Evolutionary conservation across 805 yeast genomes (phyloP).

Genomic region (Metschnikowia reukaufii): DNA sequence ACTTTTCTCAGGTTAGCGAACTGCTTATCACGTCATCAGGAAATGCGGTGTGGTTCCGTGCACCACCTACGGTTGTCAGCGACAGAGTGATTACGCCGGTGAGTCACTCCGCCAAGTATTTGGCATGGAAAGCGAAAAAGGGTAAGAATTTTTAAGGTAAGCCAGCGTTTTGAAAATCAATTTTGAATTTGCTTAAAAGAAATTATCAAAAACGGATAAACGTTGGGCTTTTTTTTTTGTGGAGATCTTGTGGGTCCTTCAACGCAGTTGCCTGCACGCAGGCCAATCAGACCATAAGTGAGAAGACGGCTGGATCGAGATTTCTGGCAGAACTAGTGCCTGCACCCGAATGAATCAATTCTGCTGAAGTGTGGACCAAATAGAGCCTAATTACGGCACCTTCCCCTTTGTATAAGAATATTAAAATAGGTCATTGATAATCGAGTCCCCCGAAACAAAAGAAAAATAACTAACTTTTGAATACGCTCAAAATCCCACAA

Average conservation of each 20-base stretch:
- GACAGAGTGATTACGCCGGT: conserved; percentile 36
- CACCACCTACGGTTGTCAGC: conserved; percentile 55
- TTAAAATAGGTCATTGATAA: too few species aligned
- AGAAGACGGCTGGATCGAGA: background rate
- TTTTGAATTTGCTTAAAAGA: too few species aligned
- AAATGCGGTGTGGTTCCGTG: conserved; percentile 57
- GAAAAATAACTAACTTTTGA: too few species aligned
- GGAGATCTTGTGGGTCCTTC: background rate
- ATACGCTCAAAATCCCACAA: too few species aligned
- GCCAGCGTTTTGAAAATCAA: too few species aligned
- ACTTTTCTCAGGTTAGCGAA: conserved; percentile 9
- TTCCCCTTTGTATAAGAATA: background rate
- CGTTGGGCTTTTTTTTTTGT: background rate
- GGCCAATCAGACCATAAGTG: background rate
- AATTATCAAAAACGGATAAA: conserved; percentile 21
- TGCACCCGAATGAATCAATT: background rate
- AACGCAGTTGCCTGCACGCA: background rate
- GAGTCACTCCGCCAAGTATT: conserved; percentile 73
- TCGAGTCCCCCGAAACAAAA: too few species aligned
- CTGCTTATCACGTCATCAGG: conserved; percentile 18
- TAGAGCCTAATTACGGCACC: too few species aligned
- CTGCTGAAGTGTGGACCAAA: background rate
- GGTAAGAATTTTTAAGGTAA: background rate
- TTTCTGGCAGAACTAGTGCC: background rate
- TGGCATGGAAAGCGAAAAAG: conserved; percentile 43